Conservation (phyloP, 768 basidiomycete genomes). For the Tulasnella sp. region DNA sequence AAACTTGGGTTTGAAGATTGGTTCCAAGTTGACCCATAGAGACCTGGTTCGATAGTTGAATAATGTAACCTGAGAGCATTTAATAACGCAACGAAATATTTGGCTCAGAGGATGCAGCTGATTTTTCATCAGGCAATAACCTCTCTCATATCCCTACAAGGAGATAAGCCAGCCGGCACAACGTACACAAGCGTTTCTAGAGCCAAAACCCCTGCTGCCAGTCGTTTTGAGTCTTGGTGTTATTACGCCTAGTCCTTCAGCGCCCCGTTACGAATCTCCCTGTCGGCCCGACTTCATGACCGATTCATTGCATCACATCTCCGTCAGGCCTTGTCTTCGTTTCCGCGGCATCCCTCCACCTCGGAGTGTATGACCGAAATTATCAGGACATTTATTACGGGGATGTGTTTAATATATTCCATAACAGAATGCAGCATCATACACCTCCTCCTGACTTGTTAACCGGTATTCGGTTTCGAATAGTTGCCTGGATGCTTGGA, state of each 20-base stretch:
- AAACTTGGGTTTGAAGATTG: conserved; percentile 31
- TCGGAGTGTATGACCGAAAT: neutral
- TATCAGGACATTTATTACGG: neutral
- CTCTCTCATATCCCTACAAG: too few relatives aligned
- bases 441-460: conserved; percentile 56
- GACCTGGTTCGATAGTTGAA: neutral
- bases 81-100: neutral
- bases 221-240: too few relatives aligned
- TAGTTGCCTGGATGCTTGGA: conserved; percentile 39
- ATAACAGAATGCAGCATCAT: conserved; percentile 31
- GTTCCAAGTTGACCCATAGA: conserved; percentile 11
- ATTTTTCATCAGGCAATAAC: too few relatives aligned
- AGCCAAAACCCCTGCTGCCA: too few relatives aligned
- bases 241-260: too few relatives aligned
- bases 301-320: too few relatives aligned
- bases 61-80: neutral
- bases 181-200: too few relatives aligned
- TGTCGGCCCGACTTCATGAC: too few relatives aligned
- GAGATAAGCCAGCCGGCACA: too few relatives aligned
- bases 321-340: too few relatives aligned
- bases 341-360: neutral
- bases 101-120: too few relatives aligned
- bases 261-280: too few relatives aligned
- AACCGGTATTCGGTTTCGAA: conserved; percentile 49
- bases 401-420: neutral